Evolutionary conservation across 345 rosid species (phyloP).

Genomic region (Dipteronia sinensis): DNA sequence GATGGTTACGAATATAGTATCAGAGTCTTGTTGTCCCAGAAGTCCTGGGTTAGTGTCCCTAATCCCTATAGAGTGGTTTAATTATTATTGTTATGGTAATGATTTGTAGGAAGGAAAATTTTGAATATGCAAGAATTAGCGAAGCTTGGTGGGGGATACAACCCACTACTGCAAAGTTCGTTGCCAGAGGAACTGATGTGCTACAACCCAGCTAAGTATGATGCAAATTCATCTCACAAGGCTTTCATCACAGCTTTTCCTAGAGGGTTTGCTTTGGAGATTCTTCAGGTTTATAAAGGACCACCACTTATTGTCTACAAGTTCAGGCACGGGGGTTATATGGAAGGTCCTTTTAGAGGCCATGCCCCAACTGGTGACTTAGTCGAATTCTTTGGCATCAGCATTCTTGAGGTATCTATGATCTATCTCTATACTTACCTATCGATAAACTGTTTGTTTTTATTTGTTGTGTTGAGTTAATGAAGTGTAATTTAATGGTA

Average conservation of each 20-base stretch:
- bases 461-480: too few species aligned
- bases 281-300: conserved; percentile 55
- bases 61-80: too few species aligned
- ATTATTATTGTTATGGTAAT: neutral
- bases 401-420: conserved; percentile 26
- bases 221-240: conserved; percentile 31
- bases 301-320: conserved; percentile 58
- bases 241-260: conserved; percentile 60
- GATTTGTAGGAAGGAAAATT: conserved; percentile 12
- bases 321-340: conserved; percentile 77
- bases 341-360: conserved; percentile 77
- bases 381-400: conserved; percentile 42
- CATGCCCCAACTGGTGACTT: conserved; percentile 56
- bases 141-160: conserved; percentile 48
- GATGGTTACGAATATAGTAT: too few species aligned
- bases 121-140: neutral
- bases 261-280: conserved; percentile 61
- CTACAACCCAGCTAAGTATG: conserved; percentile 39
- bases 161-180: conserved; percentile 48
- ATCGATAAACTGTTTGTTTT: too few species aligned
- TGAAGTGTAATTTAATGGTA: too few species aligned
- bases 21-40: too few species aligned
- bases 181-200: conserved; percentile 43
- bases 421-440: too few species aligned
- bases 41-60: too few species aligned